Percentiles rank a stretch among this genome's conserved stretches.
These are phyloP conservation scores for Penicillium concentricum DNA, from an alignment of 2,329 filamentous ascomycete genomes.

Conservation along the genomic window DNA sequence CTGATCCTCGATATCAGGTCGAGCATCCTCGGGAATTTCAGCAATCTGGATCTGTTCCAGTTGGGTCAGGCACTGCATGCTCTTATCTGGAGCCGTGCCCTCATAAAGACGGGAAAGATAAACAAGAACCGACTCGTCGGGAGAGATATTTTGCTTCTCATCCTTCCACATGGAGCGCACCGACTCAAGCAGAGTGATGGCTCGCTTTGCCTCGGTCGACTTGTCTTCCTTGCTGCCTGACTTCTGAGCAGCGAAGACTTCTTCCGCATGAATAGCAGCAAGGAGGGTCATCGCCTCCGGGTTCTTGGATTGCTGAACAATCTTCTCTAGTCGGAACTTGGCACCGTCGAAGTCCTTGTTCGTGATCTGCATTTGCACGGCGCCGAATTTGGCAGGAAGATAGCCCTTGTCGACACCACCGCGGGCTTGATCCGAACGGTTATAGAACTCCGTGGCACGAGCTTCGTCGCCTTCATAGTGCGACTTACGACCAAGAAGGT, in stretches of 20 bases:
- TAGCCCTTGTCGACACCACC: slow-evolving; percentile 89
- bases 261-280: slow-evolving; percentile 89
- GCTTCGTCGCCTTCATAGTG: slow-evolving; percentile 76
- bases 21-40: slow-evolving; percentile 69
- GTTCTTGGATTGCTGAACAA: slow-evolving; percentile 78
- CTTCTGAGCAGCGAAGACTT: slow-evolving; percentile 78
- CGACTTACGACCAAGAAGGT: slow-evolving; percentile 85
- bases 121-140: slow-evolving; percentile 83
- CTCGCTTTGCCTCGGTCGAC: slow-evolving; percentile 78
- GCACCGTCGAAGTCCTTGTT: slow-evolving; percentile 85
- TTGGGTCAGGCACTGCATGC: slow-evolving; percentile 84
- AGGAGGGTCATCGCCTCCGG: slow-evolving; percentile 90
- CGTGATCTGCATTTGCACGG: slow-evolving; percentile 82
- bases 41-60: slow-evolving; percentile 88
- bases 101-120: slow-evolving; percentile 93
- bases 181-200: slow-evolving; percentile 76
- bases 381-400: slow-evolving; percentile 90
- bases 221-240: slow-evolving; percentile 87
- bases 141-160: slow-evolving; percentile 74
- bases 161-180: slow-evolving; percentile 92
- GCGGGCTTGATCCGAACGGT: slow-evolving; percentile 83
- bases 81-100: slow-evolving; percentile 79
- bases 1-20: slow-evolving; percentile 61
- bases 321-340: slow-evolving; percentile 91
- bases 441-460: slow-evolving; percentile 81